phyloP scores from a whole-genome alignment of 1,284 basidiomycete genomes.

The Violaceomyces palustris region DNA sequence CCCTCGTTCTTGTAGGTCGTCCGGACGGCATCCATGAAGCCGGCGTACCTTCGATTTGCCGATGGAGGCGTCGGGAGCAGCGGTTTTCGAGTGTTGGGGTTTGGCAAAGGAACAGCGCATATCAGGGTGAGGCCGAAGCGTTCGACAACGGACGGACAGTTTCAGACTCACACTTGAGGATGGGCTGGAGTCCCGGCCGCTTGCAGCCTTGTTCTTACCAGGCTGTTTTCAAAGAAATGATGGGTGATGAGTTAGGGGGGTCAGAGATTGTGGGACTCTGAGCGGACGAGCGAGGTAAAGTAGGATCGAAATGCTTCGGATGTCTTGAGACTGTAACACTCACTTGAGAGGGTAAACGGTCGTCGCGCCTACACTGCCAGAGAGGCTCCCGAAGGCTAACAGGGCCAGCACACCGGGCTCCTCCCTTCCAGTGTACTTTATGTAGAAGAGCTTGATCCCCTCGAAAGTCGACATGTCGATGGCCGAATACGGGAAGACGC shows the following conservation, averaged over 20 bases:
- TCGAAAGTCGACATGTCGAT: constrained; percentile 56
- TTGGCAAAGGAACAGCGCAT: too few relatives aligned
- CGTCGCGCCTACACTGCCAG: constrained; percentile 54
- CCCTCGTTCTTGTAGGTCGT: constrained; percentile 83
- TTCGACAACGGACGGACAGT: too few relatives aligned
- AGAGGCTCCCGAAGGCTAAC: constrained; percentile 54
- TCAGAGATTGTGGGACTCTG: background rate
- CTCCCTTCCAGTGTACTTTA: constrained; percentile 53
- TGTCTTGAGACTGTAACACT: background rate
- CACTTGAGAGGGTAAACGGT: constrained; percentile 52
- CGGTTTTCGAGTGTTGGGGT: too few relatives aligned
- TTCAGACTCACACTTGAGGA: constrained; percentile 10
- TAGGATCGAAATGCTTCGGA: background rate
- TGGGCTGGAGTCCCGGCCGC: constrained; percentile 67
- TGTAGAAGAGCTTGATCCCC: constrained; percentile 55
- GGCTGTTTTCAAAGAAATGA: too few relatives aligned
- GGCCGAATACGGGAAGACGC: constrained; percentile 56
- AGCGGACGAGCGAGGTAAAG: background rate
- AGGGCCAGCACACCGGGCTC: constrained; percentile 54
- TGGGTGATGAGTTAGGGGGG: background rate
- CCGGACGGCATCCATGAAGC: constrained; percentile 75
- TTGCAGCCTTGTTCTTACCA: constrained; percentile 89
- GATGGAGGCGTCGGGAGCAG: too few relatives aligned
- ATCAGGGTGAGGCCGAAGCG: too few relatives aligned
- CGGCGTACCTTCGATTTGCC: constrained; percentile 68